A percentile compares a stretch with the other conserved stretches of the same genome.
Conservation (phyloP, 2,329 filamentous ascomycete genomes). For the Hymenoscyphus occultus region DNA sequence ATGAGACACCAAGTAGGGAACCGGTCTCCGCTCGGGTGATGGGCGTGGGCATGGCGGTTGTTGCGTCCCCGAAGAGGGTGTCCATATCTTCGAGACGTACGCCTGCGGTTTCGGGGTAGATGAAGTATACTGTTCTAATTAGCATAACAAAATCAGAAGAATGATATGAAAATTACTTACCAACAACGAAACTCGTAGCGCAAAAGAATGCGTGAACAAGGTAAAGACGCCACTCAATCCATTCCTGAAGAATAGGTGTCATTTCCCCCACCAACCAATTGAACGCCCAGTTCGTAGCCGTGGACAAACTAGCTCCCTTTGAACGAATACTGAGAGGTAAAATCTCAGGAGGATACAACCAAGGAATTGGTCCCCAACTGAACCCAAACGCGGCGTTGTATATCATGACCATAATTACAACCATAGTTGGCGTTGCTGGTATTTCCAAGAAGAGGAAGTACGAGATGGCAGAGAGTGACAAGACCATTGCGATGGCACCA, state of each 20-base stretch:
- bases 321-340: slow-evolving; percentile 93
- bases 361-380: slow-evolving; percentile 96
- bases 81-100: slow-evolving; percentile 97
- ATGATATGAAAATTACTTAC: slow-evolving; percentile 53
- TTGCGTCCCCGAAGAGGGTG: slow-evolving; percentile 87
- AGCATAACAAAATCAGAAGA: background rate
- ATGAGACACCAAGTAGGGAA: slow-evolving; percentile 74
- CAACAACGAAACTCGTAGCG: slow-evolving; percentile 89
- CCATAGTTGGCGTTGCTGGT: slow-evolving; percentile 71
- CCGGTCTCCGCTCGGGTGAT: slow-evolving; percentile 73
- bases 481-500: slow-evolving; percentile 83
- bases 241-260: slow-evolving; percentile 88
- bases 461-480: slow-evolving; percentile 84
- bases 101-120: slow-evolving; percentile 96
- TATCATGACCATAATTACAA: slow-evolving; percentile 94
- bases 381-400: slow-evolving; percentile 98
- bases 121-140: slow-evolving; percentile 73
- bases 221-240: slow-evolving; percentile 91
- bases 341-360: slow-evolving; percentile 99
- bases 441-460: slow-evolving; percentile 94
- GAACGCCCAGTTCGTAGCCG: slow-evolving; percentile 95
- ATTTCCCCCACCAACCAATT: slow-evolving; percentile 97
- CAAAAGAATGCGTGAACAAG: slow-evolving; percentile 97
- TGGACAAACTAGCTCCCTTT: slow-evolving; percentile 94
- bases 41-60: slow-evolving; percentile 77